Conservation (phyloP, 2,329 filamentous ascomycete genomes). For the Colletotrichum sp. region DNA sequence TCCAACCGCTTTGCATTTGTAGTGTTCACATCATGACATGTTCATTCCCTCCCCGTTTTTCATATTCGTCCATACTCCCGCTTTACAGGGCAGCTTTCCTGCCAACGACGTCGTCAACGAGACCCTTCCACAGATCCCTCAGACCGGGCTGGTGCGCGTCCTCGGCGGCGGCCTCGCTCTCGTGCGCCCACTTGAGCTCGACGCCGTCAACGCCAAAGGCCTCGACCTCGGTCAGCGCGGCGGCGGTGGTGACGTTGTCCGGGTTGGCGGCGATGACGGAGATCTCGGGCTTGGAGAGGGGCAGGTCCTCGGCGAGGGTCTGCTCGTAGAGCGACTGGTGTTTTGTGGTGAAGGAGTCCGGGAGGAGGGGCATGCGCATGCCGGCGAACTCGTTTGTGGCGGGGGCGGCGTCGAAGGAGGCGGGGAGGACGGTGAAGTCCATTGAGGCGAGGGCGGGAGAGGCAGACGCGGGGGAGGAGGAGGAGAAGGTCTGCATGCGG, state of each 20-base stretch:
- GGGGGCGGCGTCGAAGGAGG: slow-evolving; percentile 37
- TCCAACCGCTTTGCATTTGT: slow-evolving; percentile 11
- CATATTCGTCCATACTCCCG: neutral
- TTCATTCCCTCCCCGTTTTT: neutral
- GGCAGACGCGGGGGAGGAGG: slow-evolving; percentile 49
- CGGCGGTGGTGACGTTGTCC: slow-evolving; percentile 53
- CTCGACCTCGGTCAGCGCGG: slow-evolving; percentile 62
- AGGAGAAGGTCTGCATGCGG: too few relatives aligned
- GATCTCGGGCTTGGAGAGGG: slow-evolving; percentile 50
- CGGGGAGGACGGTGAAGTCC: slow-evolving; percentile 60
- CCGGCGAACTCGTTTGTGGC: slow-evolving; percentile 37
- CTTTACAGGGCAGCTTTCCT: slow-evolving; percentile 8
- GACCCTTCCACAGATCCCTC: slow-evolving; percentile 59
- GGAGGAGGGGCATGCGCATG: slow-evolving; percentile 64
- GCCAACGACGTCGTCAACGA: slow-evolving; percentile 55
- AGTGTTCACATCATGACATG: slow-evolving; percentile 15
- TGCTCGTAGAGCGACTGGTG: slow-evolving; percentile 43
- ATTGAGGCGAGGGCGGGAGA: slow-evolving; percentile 42
- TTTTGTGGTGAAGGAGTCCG: slow-evolving; percentile 59
- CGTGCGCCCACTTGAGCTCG: slow-evolving; percentile 58
- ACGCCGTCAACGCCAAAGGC: slow-evolving; percentile 62
- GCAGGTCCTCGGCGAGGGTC: slow-evolving; percentile 35
- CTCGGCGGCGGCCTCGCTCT: slow-evolving; percentile 31
- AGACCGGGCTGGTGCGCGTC: slow-evolving; percentile 43
- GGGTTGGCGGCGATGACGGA: slow-evolving; percentile 63